Evolutionary conservation across 805 yeast species (phyloP), one percentile per base, ranked within the genome.

Genomic region (Lachancea quebecensis): DNA sequence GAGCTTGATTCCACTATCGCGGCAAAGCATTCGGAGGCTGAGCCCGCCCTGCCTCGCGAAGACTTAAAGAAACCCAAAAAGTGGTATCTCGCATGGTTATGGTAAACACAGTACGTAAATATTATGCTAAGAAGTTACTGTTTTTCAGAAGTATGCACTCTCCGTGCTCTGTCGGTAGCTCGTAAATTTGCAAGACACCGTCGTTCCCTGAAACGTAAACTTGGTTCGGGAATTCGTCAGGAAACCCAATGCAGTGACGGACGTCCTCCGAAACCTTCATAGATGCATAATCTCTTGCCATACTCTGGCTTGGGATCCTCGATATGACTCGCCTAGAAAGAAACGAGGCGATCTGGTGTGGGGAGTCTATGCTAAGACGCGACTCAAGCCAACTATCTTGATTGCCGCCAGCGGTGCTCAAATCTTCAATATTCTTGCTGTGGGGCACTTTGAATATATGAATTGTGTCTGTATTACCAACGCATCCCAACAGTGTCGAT

Each of bases 381-480:
- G 38, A 33, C 15, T 39, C 43, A 10, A 44, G 12, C 39, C 40
- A 34, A 5, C 42, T 12, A 27, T 39, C 42, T 16, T 33, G 35
- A 29, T 38, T 18, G 9, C 14, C 25, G 25, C 25, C 25, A 4
- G 25, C 47, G 29, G 35, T n/a, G 32, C 40, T 9, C 15, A 35
- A 38, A 11, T 11, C 34, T n/a, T 39, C 47, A 15, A 21, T 28
- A 10, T 35, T 35, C 11, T 12, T 15, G 25, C 34, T 16, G n/a
- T 30, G 74, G 79, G 1, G 80, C 79, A 88, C 61, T 43, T 85
- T 70, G 68, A 89, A 89, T 16, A 89, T 77, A 61, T 89, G 97
- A n/a, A 89, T 85, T 0, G 96, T 89, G 28, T 84, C 95, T 11
- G 95, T 83, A 31, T 88, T 79, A 34, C 91, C 82, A 3, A 89